phyloP scores from a whole-genome alignment of 495 filamentous ascomycete genomes.

The Xylaria nigripes region DNA sequence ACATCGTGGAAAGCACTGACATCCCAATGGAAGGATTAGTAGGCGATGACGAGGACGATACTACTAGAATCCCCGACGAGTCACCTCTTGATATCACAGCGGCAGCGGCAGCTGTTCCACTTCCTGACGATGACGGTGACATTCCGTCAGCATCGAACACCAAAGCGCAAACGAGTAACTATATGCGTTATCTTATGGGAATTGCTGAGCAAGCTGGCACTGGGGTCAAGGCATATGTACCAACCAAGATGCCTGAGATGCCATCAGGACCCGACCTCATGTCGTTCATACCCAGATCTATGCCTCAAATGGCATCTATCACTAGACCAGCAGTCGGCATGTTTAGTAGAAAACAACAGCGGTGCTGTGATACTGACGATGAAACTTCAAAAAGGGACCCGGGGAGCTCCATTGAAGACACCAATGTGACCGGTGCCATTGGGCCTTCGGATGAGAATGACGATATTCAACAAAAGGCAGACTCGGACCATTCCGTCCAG shows the following conservation, averaged over 20 bases:
- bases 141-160: slow-evolving; percentile 9
- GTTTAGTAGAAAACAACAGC: slow-evolving; percentile 15
- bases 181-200: slow-evolving; percentile 39
- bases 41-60: slow-evolving; percentile 11
- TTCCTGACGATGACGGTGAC: slow-evolving; percentile 29
- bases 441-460: not conserved
- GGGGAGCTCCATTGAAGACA: not conserved
- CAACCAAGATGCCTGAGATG: slow-evolving; percentile 35
- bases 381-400: not conserved
- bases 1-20: slow-evolving; percentile 8
- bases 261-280: slow-evolving; percentile 24
- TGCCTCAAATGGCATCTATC: slow-evolving; percentile 22
- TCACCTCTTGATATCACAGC: slow-evolving; percentile 42
- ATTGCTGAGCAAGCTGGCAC: slow-evolving; percentile 37
- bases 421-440: not conserved
- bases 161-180: slow-evolving; percentile 25
- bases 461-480: not conserved
- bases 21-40: slow-evolving; percentile 6
- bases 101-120: slow-evolving; percentile 35
- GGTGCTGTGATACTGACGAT: not conserved
- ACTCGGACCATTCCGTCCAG: not conserved
- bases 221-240: slow-evolving; percentile 32
- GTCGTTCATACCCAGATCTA: slow-evolving; percentile 22
- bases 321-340: slow-evolving; percentile 18
- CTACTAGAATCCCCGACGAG: slow-evolving; percentile 27